Base-by-base conservation (phyloP, 805 yeast genomes). In the Metschnikowia proteae region DNA sequence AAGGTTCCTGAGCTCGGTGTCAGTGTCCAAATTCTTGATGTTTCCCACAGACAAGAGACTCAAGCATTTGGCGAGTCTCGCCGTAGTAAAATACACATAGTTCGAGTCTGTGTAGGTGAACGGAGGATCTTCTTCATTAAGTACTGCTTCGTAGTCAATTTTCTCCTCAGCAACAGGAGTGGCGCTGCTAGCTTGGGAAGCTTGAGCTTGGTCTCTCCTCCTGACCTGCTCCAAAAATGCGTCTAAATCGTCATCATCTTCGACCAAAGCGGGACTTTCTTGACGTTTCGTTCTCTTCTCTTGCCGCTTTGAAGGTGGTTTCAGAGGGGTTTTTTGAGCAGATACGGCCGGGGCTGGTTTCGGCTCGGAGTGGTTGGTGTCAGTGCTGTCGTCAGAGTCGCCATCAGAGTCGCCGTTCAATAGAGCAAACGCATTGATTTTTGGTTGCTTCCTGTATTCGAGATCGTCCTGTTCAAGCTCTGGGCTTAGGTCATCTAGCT, bases 21-120 rank as follows among this genome's bases (percentile, higher is more conserved):
- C 95, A 1, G 92, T 86, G 60, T 88, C 92, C 39, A 88, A 68
- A 50, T 81, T 77, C 49, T 76, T 76, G 3, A 75, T 58, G 28
- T 76, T 66, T 3, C 61, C 62, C 3, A 83, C 63, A 11, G 74
- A 65, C 10, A 84, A 61, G 6, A 80, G 61, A 1, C 67, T 60
- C 2, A 76, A 58, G 9, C 73, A 62, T 31, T 64, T 59, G 38
- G 65, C 59, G 44, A 81, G 73, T 48, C 78, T 73, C 3, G 60
- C 58, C 5, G 76, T 60, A 0, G 85, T 82, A 59, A 80, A 78
- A 50, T 61, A 64, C 43, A 70, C 59, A 57, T 59, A 64, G 54
- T 79, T 78, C 5, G 79, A 71, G 41, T 75, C 80, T 32, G 71
- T 70, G 26, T 70, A 68, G 4, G 59, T 57, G 29, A 59, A 57